phyloP scores from a whole-genome alignment of 1,284 basidiomycete species.

The Rhodotorula sp. region DNA sequence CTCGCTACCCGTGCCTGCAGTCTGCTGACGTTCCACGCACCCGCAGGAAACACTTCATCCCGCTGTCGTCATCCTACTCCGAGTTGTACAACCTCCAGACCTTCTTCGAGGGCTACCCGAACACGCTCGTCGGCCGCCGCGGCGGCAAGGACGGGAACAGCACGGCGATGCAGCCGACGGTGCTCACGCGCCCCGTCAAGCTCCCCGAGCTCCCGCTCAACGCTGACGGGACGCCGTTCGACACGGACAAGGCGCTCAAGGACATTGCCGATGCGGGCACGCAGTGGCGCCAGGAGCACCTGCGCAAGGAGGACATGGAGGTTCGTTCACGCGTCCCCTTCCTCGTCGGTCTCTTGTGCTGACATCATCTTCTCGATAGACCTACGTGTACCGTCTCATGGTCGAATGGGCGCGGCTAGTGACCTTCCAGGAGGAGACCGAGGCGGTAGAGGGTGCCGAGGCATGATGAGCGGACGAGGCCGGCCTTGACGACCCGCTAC shows the following conservation, averaged over 20 bases:
- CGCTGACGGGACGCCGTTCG: slow-evolving; percentile 53
- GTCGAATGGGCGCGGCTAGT: slow-evolving; percentile 84
- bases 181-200: slow-evolving; percentile 28
- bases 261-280: slow-evolving; percentile 84
- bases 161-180: slow-evolving; percentile 51
- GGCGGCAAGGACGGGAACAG: slow-evolving; percentile 54
- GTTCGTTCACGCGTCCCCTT: slow-evolving; percentile 26
- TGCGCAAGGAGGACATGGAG: slow-evolving; percentile 84
- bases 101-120: slow-evolving; percentile 72
- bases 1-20: neutral
- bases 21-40: neutral
- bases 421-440: slow-evolving; percentile 50
- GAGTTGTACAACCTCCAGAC: slow-evolving; percentile 90
- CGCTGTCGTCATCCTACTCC: slow-evolving; percentile 76
- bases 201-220: slow-evolving; percentile 28
- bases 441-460: neutral
- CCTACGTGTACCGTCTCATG: slow-evolving; percentile 79
- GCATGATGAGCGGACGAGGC: neutral
- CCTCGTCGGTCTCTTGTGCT: neutral
- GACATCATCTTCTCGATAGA: slow-evolving; percentile 28
- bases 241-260: slow-evolving; percentile 71
- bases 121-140: slow-evolving; percentile 22
- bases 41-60: slow-evolving; percentile 86
- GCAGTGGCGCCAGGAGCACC: slow-evolving; percentile 81
- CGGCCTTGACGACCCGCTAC: neutral